Evolutionary conservation across 2,329 filamentous ascomycete species (phyloP).

Genomic region (Daldinia sp.): DNA sequence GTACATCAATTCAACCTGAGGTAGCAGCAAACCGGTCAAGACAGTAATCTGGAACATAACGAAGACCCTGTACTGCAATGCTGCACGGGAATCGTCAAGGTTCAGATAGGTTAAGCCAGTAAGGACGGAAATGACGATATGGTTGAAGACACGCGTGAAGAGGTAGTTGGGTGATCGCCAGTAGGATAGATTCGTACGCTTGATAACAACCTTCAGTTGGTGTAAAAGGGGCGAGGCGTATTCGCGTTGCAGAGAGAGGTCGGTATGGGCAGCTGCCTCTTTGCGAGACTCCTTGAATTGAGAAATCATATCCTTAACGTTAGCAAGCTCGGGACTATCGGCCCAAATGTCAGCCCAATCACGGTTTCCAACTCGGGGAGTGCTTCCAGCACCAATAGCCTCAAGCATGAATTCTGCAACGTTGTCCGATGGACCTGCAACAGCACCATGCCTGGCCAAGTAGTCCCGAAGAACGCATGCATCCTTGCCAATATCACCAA

Average conservation of each 20-base stretch:
- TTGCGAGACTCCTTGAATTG: constrained; percentile 73
- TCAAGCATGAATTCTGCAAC: constrained; percentile 87
- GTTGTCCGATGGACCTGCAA: constrained; percentile 67
- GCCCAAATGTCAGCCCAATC: constrained; percentile 87
- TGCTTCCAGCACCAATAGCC: constrained; percentile 80
- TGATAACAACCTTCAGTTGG: constrained; percentile 81
- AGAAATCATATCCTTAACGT: constrained; percentile 74
- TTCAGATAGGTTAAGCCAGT: constrained; percentile 84
- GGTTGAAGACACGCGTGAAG: constrained; percentile 88
- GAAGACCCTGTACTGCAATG: constrained; percentile 88
- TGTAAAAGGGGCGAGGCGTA: constrained; percentile 84
- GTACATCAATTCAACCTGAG: constrained; percentile 87
- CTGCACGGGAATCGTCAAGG: constrained; percentile 79
- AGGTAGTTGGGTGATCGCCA: constrained; percentile 91
- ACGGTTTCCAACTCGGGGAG: constrained; percentile 76
- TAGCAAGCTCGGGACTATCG: constrained; percentile 76
- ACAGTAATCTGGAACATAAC: constrained; percentile 92
- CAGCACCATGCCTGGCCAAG: constrained; percentile 70
- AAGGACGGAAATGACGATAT: constrained; percentile 80
- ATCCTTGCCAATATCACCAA: constrained; percentile 84
- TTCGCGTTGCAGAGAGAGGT: constrained; percentile 74
- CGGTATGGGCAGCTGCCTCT: constrained; percentile 54
- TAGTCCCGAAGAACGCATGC: constrained; percentile 77
- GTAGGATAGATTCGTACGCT: constrained; percentile 80
- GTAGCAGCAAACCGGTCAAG: constrained; percentile 83